A percentile compares a stretch with the other conserved stretches of the same genome.
These are phyloP conservation scores for Fimicolochytrium jonesii DNA, from an alignment of 192 early-diverging fungal genomes.

Conservation along the genomic window DNA sequence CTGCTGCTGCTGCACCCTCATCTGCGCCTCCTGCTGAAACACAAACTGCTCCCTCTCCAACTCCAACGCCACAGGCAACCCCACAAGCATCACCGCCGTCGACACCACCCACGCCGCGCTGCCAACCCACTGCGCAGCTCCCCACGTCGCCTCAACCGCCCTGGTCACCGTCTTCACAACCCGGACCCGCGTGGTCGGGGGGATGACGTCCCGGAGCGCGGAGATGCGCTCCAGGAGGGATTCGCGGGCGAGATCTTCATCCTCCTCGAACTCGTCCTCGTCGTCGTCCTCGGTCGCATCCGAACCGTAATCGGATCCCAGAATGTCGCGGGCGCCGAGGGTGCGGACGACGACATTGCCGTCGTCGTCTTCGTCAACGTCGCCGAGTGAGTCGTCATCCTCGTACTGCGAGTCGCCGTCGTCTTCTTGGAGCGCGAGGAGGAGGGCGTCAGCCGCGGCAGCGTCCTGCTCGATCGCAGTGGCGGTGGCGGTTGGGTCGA, in stretches of 20 bases:
- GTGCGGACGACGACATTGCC: not conserved
- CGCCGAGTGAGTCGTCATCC: slow-evolving; percentile 29
- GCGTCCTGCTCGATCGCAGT: not conserved
- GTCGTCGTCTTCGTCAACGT: slow-evolving; percentile 33
- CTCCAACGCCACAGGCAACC: slow-evolving; percentile 82
- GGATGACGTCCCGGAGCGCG: slow-evolving; percentile 86
- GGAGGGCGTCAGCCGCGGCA: not conserved
- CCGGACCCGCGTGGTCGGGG: slow-evolving; percentile 62
- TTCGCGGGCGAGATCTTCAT: slow-evolving; percentile 74
- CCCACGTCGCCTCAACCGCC: slow-evolving; percentile 38
- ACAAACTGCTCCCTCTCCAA: slow-evolving; percentile 82
- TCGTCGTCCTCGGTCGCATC: slow-evolving; percentile 46
- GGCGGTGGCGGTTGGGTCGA: not conserved
- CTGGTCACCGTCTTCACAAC: slow-evolving; percentile 39
- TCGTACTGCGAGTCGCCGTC: slow-evolving; percentile 40
- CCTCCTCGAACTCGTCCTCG: slow-evolving; percentile 60
- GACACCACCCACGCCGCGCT: slow-evolving; percentile 87
- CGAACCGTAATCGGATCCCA: no score
- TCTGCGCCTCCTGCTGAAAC: slow-evolving; percentile 70
- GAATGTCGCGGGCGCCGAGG: not conserved
- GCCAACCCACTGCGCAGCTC: slow-evolving; percentile 64
- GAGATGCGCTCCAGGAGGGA: slow-evolving; percentile 74
- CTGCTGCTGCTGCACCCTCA: slow-evolving; percentile 32
- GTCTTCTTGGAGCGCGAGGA: slow-evolving; percentile 24
- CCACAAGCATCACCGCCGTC: slow-evolving; percentile 76